Conservation (phyloP, 176 grass and related monocot genomes). For the Alopecurus myosuroides region DNA sequence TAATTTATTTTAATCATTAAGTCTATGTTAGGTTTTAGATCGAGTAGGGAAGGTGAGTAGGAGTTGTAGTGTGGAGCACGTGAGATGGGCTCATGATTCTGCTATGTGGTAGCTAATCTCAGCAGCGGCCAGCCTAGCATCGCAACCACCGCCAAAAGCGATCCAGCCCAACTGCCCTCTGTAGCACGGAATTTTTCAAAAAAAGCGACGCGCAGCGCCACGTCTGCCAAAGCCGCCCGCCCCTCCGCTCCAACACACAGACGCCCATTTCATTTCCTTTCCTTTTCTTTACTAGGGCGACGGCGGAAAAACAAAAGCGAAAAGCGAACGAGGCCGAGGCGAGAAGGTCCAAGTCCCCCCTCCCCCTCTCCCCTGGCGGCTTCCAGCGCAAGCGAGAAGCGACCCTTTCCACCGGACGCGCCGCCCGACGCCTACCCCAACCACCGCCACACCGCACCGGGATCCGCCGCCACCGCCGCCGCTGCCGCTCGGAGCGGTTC, state of each 20-base stretch:
- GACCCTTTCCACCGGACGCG: background rate
- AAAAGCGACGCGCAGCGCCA: background rate
- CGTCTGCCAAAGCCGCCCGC: constrained; percentile 8
- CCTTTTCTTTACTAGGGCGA: background rate
- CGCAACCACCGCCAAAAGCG: constrained; percentile 10
- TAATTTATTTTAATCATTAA: too few species aligned
- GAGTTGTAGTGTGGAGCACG: background rate
- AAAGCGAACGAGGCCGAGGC: background rate
- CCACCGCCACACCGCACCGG: background rate
- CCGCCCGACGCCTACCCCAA: background rate
- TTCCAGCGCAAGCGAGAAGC: background rate
- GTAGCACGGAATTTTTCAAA: background rate
- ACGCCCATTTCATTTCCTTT: background rate
- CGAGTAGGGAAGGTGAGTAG: background rate
- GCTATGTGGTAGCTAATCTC: background rate
- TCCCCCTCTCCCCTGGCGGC: background rate
- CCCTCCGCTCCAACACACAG: background rate
- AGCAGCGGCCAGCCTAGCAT: constrained; percentile 7
- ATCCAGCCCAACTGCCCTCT: background rate
- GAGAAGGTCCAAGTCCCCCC: constrained; percentile 6
- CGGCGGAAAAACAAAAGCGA: background rate
- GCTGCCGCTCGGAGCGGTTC: background rate
- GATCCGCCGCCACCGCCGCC: background rate
- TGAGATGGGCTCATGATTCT: background rate
- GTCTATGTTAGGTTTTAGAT: too few species aligned